Conservation (phyloP, 2,329 filamentous ascomycete species). For the Aquanectria penicillioides region DNA sequence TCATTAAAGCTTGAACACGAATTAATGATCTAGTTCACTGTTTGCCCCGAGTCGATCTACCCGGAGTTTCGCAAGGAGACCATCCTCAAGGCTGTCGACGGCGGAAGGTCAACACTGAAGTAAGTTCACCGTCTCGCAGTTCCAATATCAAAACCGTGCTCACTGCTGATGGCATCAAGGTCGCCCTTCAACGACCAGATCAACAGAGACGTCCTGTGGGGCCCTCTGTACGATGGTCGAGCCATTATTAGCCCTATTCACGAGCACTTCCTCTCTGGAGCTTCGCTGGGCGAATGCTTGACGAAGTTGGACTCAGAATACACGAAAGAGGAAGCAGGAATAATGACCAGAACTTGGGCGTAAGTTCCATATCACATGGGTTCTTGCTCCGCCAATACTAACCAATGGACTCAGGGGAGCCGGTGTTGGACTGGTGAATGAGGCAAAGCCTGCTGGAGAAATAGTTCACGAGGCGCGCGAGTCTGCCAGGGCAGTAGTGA, state of each 20-base stretch:
- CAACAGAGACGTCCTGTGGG: constrained; percentile 52
- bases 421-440: constrained; percentile 57
- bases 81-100: constrained; percentile 54
- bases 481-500: constrained; percentile 48
- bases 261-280: constrained; percentile 50
- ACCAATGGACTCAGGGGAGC: constrained; percentile 48
- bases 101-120: constrained; percentile 58
- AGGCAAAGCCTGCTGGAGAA: constrained; percentile 51
- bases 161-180: constrained; percentile 26
- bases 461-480: constrained; percentile 55
- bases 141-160: background rate
- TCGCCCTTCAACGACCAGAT: constrained; percentile 56
- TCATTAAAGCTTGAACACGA: too few species aligned
- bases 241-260: constrained; percentile 53
- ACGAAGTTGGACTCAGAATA: constrained; percentile 51
- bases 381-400: background rate
- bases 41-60: constrained; percentile 54
- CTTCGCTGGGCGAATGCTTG: constrained; percentile 55
- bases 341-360: constrained; percentile 51
- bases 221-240: constrained; percentile 55
- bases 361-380: constrained; percentile 35
- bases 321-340: constrained; percentile 45
- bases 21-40: constrained; percentile 52
- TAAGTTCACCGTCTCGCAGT: constrained; percentile 30
- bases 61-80: constrained; percentile 52